These are phyloP conservation scores for Sphaerulina musiva DNA, from an alignment of 2,329 filamentous ascomycete genomes.

Conservation along the genomic window DNA sequence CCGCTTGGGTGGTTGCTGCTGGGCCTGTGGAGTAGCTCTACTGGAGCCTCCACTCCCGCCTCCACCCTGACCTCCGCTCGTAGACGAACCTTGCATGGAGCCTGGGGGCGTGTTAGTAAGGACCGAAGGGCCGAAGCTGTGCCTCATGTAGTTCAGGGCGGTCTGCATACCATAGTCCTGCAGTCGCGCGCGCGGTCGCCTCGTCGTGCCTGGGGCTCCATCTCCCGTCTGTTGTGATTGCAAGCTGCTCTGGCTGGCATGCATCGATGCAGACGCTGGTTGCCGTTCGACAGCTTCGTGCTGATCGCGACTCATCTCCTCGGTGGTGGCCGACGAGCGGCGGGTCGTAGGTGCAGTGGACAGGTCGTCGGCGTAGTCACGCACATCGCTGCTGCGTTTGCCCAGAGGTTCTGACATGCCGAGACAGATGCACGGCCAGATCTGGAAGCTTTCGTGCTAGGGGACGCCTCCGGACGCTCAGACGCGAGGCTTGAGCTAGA, in stretches of 20 bases:
- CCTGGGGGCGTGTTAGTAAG: conserved; percentile 18
- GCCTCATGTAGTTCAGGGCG: not conserved
- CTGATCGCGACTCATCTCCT: conserved; percentile 18
- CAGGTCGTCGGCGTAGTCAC: conserved; percentile 17
- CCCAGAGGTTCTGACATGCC: conserved; percentile 3
- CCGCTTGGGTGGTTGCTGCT: conserved; percentile 51
- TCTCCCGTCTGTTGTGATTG: conserved; percentile 18
- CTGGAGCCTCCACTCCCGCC: conserved; percentile 3
- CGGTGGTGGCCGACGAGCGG: conserved; percentile 22
- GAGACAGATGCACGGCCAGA: not conserved
- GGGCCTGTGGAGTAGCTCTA: conserved; percentile 19
- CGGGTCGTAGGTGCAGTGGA: conserved; percentile 20
- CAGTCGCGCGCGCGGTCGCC: conserved; percentile 21
- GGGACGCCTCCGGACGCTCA: not conserved
- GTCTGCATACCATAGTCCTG: conserved; percentile 27
- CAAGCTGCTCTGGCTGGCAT: conserved; percentile 26
- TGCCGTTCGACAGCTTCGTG: conserved; percentile 13
- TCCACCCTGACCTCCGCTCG: conserved; percentile 11
- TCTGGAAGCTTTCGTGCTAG: not conserved
- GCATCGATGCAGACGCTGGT: conserved; percentile 21
- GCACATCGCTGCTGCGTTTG: conserved; percentile 9
- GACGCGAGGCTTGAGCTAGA: not conserved
- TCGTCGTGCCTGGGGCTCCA: conserved; percentile 11
- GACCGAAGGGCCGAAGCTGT: not conserved
- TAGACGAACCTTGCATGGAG: conserved; percentile 23